A percentile compares a stretch with the other conserved stretches of the same genome.
phyloP scores from a whole-genome alignment of 768 basidiomycete genomes.

The Russula abietina region DNA sequence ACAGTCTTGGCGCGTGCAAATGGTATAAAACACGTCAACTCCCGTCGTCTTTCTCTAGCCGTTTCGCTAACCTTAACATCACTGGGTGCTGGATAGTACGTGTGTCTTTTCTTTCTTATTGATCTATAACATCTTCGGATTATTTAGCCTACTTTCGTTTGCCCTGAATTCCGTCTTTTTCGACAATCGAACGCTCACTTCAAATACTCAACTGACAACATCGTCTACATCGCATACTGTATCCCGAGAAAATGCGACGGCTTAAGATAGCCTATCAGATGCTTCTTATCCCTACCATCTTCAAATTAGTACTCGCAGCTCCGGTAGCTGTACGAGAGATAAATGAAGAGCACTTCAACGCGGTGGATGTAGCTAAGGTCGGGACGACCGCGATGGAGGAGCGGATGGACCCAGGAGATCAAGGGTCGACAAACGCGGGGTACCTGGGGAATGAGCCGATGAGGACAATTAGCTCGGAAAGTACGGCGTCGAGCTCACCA shows the following conservation, averaged over 20 bases:
- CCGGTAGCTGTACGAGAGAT: not conserved
- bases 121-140: too few species aligned
- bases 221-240: not conserved
- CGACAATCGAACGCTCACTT: not conserved
- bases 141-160: not conserved
- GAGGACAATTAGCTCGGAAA: too few species aligned
- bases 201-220: too few species aligned
- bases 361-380: too few species aligned
- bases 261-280: not conserved
- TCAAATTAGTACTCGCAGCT: not conserved
- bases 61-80: not conserved
- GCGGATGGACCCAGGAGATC: not conserved
- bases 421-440: too few species aligned
- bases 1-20: too few species aligned
- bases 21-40: not conserved
- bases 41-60: not conserved
- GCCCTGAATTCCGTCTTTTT: not conserved
- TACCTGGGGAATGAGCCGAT: too few species aligned
- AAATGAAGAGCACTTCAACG: too few species aligned
- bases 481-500: too few species aligned
- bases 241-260: constrained; percentile 2
- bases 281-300: not conserved
- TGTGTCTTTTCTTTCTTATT: too few species aligned
- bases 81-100: too few species aligned
- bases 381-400: not conserved